These are phyloP conservation scores for Tephrocybe sp. DNA, from an alignment of 768 basidiomycete species.

Conservation along the genomic window DNA sequence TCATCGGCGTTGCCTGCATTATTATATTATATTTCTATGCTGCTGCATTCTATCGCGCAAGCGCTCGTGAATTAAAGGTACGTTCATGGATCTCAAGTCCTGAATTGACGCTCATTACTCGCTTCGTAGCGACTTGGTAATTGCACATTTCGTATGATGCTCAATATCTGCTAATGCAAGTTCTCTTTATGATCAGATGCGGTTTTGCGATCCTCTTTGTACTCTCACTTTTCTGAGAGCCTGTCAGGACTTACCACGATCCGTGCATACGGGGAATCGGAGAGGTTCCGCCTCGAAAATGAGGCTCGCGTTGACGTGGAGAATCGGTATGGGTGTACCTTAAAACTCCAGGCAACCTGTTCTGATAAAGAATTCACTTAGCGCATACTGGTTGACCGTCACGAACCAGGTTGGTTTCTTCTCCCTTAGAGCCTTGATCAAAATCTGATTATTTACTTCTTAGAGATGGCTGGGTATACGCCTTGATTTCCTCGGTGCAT, in stretches of 20 bases:
- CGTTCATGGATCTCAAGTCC: background rate
- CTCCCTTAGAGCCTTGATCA: background rate
- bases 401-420: conserved; percentile 63
- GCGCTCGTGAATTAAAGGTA: conserved; percentile 85
- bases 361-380: conserved; percentile 16
- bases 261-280: conserved; percentile 78
- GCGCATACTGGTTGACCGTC: conserved; percentile 86
- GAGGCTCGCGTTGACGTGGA: conserved; percentile 76
- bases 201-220: conserved; percentile 80
- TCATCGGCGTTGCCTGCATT: conserved; percentile 67
- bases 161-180: background rate
- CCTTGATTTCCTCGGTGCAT: conserved; percentile 77
- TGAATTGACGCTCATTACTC: background rate
- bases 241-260: conserved; percentile 85
- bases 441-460: conserved; percentile 16
- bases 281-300: conserved; percentile 77
- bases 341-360: background rate
- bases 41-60: conserved; percentile 81
- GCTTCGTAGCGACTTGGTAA: conserved; percentile 49
- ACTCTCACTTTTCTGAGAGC: conserved; percentile 92
- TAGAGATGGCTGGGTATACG: conserved; percentile 86
- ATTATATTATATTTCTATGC: conserved; percentile 61
- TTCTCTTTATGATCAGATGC: conserved; percentile 61
- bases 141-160: conserved; percentile 8
- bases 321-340: conserved; percentile 50